phyloP scores from a whole-genome alignment of 2,329 filamentous ascomycete species.

The Coniochaeta hoffmannii region DNA sequence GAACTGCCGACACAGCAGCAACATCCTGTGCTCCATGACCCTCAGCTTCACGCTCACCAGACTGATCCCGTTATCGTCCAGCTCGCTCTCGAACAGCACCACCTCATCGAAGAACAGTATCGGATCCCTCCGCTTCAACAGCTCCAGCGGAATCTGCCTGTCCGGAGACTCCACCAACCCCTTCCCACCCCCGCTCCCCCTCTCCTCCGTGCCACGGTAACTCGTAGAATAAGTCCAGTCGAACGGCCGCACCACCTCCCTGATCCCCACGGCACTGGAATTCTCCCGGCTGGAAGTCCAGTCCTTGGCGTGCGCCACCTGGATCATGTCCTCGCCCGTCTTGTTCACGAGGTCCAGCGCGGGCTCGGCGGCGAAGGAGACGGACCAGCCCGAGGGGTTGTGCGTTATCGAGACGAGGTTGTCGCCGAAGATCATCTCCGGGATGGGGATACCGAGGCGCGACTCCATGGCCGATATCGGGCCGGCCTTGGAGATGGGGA shows the following conservation, averaged over 20 bases:
- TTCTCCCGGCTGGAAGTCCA: slow-evolving; percentile 67
- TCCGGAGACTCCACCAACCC: not conserved
- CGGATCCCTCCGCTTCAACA: slow-evolving; percentile 82
- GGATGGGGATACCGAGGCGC: slow-evolving; percentile 75
- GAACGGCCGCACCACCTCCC: slow-evolving; percentile 89
- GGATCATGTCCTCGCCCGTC: slow-evolving; percentile 82
- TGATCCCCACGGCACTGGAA: slow-evolving; percentile 71
- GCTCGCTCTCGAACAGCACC: slow-evolving; percentile 91
- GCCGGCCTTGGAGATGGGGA: slow-evolving; percentile 86
- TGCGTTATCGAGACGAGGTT: slow-evolving; percentile 76
- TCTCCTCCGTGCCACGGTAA: slow-evolving; percentile 62
- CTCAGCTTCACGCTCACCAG: slow-evolving; percentile 84
- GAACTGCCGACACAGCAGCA: slow-evolving; percentile 81
- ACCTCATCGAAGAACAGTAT: slow-evolving; percentile 97
- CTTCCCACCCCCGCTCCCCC: slow-evolving; percentile 4
- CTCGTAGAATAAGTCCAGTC: slow-evolving; percentile 96
- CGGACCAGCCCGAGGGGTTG: slow-evolving; percentile 63
- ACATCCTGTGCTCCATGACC: slow-evolving; percentile 83
- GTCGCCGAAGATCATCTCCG: slow-evolving; percentile 99
- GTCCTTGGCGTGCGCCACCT: slow-evolving; percentile 84
- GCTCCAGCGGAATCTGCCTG: slow-evolving; percentile 67
- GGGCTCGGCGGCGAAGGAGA: slow-evolving; percentile 78
- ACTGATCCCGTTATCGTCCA: slow-evolving; percentile 94
- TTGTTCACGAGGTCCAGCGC: slow-evolving; percentile 91
- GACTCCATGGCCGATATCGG: slow-evolving; percentile 81